These are phyloP conservation scores for Boletus tomentosulus DNA, from an alignment of 768 basidiomycete genomes.

Conservation along the genomic window DNA sequence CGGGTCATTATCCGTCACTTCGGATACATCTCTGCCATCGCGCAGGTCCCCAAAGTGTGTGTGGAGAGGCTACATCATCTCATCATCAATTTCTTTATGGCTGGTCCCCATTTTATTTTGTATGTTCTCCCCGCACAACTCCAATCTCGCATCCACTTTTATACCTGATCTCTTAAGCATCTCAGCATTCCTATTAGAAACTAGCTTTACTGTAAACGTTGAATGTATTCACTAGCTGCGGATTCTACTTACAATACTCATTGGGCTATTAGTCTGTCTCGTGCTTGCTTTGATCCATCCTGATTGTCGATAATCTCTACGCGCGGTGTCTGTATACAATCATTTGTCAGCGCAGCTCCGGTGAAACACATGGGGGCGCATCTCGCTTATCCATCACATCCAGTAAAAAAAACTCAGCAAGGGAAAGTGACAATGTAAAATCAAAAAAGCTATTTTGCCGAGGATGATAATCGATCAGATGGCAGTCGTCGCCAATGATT, in stretches of 20 bases:
- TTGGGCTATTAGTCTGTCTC: constrained; percentile 11
- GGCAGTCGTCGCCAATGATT: background rate
- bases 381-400: background rate
- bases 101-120: constrained; percentile 16
- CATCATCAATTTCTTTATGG: constrained; percentile 10
- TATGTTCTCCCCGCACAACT: constrained; percentile 4
- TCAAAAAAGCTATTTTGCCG: background rate
- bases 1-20: constrained; percentile 3
- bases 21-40: constrained; percentile 4
- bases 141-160: constrained; percentile 13
- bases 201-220: constrained; percentile 21
- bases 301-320: background rate
- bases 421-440: background rate
- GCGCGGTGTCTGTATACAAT: background rate
- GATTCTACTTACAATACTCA: constrained; percentile 20
- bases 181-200: constrained; percentile 26
- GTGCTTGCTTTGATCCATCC: background rate
- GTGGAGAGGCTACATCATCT: constrained; percentile 1
- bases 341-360: background rate
- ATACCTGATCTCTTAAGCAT: constrained; percentile 22
- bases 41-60: constrained; percentile 2
- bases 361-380: background rate
- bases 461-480: background rate
- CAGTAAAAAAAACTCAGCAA: background rate
- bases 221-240: constrained; percentile 23